Base-by-base conservation (phyloP, 257 asterid species). In the Cynanchum wilfordii region DNA sequence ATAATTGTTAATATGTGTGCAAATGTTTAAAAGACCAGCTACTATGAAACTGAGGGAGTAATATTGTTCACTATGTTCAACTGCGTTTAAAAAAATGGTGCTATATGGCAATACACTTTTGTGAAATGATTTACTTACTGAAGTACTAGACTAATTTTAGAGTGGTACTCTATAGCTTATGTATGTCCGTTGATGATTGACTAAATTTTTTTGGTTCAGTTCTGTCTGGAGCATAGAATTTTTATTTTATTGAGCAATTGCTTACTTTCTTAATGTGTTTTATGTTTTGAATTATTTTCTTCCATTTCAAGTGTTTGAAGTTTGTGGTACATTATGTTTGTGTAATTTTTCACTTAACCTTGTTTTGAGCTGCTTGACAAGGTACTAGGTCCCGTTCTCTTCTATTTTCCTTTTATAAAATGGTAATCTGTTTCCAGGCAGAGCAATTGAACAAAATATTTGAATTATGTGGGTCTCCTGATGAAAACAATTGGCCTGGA, bases 401-500 rank as follows among this genome's bases (percentile, higher is more conserved):
- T 49, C 40, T 27, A 2, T 69, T 49, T 29, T 69, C 40, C n/a
- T 67, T 27, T 47, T 49, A 45, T 68, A 40, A 51, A 30, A 67
- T 45, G 78, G 30, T 44, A 27, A 16, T 25, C 29, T 55, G 20
- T 64, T 77, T 83, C 76, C 68, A 91, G 97, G 87, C 97, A 30
- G 97, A 91, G 82, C 97, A 91, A 75, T 63, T 91, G 82, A 85
- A 86, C 76, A 91, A 91, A 70, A 91, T 89, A 40, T 89, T 89
- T 62, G 97, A 91, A 78, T 80, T 91, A 16, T 89, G 96, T 73
- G 97, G 97, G 45, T 81, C 90, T 68, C 96, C 97, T 27, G 89
- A 55, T 27, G 97, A 91, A 79, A 90, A 82, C 27, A 89, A 76
- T 76, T 91, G 97, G 97, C 97, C 97, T 69, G 97, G 96, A 51